Evolutionary conservation across 768 basidiomycete species (phyloP).

Genomic region (Exidia glandulosa): DNA sequence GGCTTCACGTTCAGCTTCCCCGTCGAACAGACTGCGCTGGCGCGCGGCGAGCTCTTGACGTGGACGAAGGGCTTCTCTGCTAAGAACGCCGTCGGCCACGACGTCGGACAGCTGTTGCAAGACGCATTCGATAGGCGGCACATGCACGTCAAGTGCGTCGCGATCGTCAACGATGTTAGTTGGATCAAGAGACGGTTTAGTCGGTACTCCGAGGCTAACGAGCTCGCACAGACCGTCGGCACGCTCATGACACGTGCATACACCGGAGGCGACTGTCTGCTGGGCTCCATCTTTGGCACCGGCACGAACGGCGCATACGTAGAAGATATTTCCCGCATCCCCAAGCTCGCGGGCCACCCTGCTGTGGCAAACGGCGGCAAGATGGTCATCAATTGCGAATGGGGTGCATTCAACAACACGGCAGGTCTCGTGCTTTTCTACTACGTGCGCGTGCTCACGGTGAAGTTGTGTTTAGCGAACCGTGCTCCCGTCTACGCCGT

Average conservation of each 20-base stretch:
- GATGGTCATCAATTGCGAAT: constrained; percentile 97
- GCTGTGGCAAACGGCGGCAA: constrained; percentile 50
- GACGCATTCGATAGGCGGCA: constrained; percentile 88
- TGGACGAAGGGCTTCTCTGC: constrained; percentile 97
- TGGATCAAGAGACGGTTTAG: neutral
- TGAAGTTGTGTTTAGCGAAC: constrained; percentile 39
- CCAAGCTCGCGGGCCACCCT: constrained; percentile 61
- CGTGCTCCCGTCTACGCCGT: constrained; percentile 77
- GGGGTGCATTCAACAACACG: constrained; percentile 95
- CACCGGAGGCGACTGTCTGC: constrained; percentile 79
- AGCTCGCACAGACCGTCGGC: constrained; percentile 68
- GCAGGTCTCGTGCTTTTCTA: constrained; percentile 32
- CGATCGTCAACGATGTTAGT: constrained; percentile 87
- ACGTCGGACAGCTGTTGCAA: constrained; percentile 82
- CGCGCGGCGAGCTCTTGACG: constrained; percentile 79
- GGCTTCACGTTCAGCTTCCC: constrained; percentile 98
- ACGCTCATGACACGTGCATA: constrained; percentile 89
- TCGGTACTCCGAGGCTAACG: neutral
- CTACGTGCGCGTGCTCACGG: constrained; percentile 3
- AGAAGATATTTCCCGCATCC: constrained; percentile 61
- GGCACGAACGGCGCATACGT: constrained; percentile 98
- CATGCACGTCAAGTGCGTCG: constrained; percentile 83
- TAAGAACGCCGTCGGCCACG: constrained; percentile 79
- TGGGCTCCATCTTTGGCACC: constrained; percentile 89
- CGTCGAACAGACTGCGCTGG: constrained; percentile 90